Conservation (phyloP, 805 yeast species). For the Gaillardinia entomophila region DNA sequence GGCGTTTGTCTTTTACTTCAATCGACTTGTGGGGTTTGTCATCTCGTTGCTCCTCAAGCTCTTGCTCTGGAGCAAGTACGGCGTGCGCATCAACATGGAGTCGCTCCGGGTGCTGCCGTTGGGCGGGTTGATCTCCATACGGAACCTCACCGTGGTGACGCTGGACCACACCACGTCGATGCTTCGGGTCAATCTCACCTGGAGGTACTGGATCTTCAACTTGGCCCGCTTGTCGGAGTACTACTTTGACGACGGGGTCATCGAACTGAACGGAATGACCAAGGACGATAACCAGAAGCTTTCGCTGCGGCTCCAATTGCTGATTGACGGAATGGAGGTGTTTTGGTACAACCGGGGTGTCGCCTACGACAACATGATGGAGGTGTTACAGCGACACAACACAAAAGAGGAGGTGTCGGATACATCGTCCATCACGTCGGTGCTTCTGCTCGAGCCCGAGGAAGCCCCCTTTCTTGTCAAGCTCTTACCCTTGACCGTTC, state of each 20-base stretch:
- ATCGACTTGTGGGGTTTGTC: slow-evolving; percentile 60
- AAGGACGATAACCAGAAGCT: slow-evolving; percentile 38
- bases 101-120: slow-evolving; percentile 71
- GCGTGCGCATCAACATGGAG: slow-evolving; percentile 59
- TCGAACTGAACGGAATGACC: slow-evolving; percentile 6
- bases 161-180: slow-evolving; percentile 66
- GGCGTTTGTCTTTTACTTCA: slow-evolving; percentile 68
- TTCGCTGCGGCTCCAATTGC: slow-evolving; percentile 52
- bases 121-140: slow-evolving; percentile 78
- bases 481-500: slow-evolving; percentile 58
- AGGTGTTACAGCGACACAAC: slow-evolving; percentile 20
- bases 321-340: slow-evolving; percentile 73
- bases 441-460: not conserved
- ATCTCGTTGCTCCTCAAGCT: slow-evolving; percentile 48
- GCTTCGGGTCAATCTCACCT: slow-evolving; percentile 69
- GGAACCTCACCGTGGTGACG: slow-evolving; percentile 69
- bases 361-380: slow-evolving; percentile 66
- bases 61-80: slow-evolving; percentile 58
- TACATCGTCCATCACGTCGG: slow-evolving; percentile 2
- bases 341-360: slow-evolving; percentile 75
- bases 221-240: slow-evolving; percentile 36
- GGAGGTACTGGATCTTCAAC: slow-evolving; percentile 81
- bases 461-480: slow-evolving; percentile 14
- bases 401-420: slow-evolving; percentile 2
- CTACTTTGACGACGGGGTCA: slow-evolving; percentile 12